Conservation (phyloP, 768 basidiomycete genomes). For the Phallus indusiatus region DNA sequence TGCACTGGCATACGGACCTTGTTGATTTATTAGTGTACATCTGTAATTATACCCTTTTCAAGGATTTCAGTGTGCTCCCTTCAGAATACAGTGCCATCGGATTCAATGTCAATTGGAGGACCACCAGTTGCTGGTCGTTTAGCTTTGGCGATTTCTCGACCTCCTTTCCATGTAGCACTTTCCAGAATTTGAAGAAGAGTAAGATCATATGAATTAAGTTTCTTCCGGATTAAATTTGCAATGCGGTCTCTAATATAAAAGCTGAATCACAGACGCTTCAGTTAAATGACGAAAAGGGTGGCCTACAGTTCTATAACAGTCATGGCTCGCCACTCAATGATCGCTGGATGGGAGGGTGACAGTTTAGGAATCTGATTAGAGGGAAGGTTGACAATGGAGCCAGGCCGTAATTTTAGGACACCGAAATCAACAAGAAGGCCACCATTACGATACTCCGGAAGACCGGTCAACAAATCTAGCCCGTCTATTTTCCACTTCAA, state of each 20-base stretch:
- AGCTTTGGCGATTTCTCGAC: slow-evolving; percentile 80
- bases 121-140: slow-evolving; percentile 67
- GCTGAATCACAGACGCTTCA: neutral
- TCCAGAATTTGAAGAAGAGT: slow-evolving; percentile 85
- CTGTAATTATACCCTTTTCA: neutral
- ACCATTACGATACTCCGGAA: slow-evolving; percentile 96
- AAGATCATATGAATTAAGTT: slow-evolving; percentile 45
- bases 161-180: slow-evolving; percentile 95
- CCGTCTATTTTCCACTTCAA: slow-evolving; percentile 79
- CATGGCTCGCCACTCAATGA: slow-evolving; percentile 94
- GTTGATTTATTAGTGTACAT: neutral
- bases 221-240: slow-evolving; percentile 54
- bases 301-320: slow-evolving; percentile 87
- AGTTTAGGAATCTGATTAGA: slow-evolving; percentile 51
- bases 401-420: slow-evolving; percentile 59
- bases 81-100: slow-evolving; percentile 76
- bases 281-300: neutral
- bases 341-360: slow-evolving; percentile 73
- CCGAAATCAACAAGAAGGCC: slow-evolving; percentile 83
- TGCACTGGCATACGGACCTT: neutral
- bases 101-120: slow-evolving; percentile 79
- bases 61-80: neutral
- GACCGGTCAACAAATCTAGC: slow-evolving; percentile 76
- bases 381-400: slow-evolving; percentile 31
- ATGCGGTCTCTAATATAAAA: slow-evolving; percentile 61